phyloP scores from a whole-genome alignment of 2,329 filamentous ascomycete genomes.

The Alternaria viburni region DNA sequence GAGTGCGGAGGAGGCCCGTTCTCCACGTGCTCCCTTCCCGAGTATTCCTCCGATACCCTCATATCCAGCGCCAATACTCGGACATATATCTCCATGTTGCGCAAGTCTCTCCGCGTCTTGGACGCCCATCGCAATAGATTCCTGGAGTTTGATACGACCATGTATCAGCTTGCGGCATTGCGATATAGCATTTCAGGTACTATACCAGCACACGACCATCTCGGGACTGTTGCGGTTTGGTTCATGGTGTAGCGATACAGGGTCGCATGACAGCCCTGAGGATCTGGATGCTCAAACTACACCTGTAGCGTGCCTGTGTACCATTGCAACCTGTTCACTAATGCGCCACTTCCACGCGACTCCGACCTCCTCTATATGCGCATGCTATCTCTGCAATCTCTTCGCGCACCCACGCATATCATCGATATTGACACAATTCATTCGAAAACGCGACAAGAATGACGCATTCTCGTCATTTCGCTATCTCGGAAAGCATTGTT shows the following conservation, averaged over 20 bases:
- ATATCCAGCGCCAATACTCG: not conserved
- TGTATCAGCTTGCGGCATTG: not conserved
- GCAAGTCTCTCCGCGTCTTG: not conserved
- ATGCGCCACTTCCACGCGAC: not conserved
- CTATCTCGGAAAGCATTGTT: constrained; percentile 5
- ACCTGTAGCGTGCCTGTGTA: not conserved
- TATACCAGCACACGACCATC: not conserved
- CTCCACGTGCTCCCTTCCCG: not conserved
- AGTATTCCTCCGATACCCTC: not conserved
- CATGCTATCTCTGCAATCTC: constrained; percentile 2
- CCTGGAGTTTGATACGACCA: not conserved
- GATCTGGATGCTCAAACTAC: not conserved
- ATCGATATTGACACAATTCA: constrained; percentile 1
- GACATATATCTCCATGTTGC: not conserved
- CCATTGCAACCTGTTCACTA: not conserved
- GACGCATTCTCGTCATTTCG: constrained; percentile 1
- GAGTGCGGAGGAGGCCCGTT: not conserved
- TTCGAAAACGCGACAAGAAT: not conserved
- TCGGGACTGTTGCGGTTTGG: not conserved
- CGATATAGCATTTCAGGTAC: not conserved
- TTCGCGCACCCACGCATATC: not conserved
- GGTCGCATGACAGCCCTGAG: not conserved
- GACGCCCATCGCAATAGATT: not conserved
- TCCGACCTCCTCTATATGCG: not conserved
- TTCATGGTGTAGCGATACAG: not conserved